These are phyloP conservation scores for Citrus reticulata DNA, from an alignment of 345 rosid species.

Conservation along the genomic window DNA sequence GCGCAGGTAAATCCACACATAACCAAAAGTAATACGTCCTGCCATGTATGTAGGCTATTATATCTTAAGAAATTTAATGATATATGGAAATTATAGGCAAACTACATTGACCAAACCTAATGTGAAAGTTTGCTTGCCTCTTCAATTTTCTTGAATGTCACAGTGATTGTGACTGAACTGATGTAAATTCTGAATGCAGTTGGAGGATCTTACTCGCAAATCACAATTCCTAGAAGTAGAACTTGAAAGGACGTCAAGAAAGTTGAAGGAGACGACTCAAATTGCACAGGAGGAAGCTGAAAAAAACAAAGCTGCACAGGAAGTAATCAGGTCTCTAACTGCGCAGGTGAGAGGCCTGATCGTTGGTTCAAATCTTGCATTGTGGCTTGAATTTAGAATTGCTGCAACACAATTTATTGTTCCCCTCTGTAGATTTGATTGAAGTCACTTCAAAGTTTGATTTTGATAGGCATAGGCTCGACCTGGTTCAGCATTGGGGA, in stretches of 20 bases:
- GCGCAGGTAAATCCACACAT: slow-evolving; percentile 47
- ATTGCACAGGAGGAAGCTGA: slow-evolving; percentile 49
- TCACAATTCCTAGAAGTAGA: slow-evolving; percentile 47
- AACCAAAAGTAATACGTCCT: not conserved
- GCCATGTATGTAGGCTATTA: not conserved
- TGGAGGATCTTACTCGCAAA: slow-evolving; percentile 57
- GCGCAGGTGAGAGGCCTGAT: slow-evolving; percentile 33
- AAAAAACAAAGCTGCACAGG: slow-evolving; percentile 53
- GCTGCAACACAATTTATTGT: not conserved
- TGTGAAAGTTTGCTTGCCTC: not conserved
- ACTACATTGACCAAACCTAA: not conserved
- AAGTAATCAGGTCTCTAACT: slow-evolving; percentile 52
- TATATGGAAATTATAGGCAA: not conserved
- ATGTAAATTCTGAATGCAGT: slow-evolving; percentile 34
- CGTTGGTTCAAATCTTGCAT: not conserved
- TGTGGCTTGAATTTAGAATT: not conserved
- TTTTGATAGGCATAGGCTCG: not conserved
- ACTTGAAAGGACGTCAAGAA: slow-evolving; percentile 42
- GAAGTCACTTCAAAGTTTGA: not conserved
- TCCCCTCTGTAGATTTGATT: not conserved
- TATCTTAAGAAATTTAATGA: not conserved
- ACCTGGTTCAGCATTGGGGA: not conserved
- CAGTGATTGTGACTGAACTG: not conserved
- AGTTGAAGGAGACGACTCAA: slow-evolving; percentile 48
- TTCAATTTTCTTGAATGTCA: not conserved